Percentiles rank a stretch among this genome's conserved stretches.
These are phyloP conservation scores for Flaveria brownii DNA, from an alignment of 129 eudicot species.

Conservation along the genomic window DNA sequence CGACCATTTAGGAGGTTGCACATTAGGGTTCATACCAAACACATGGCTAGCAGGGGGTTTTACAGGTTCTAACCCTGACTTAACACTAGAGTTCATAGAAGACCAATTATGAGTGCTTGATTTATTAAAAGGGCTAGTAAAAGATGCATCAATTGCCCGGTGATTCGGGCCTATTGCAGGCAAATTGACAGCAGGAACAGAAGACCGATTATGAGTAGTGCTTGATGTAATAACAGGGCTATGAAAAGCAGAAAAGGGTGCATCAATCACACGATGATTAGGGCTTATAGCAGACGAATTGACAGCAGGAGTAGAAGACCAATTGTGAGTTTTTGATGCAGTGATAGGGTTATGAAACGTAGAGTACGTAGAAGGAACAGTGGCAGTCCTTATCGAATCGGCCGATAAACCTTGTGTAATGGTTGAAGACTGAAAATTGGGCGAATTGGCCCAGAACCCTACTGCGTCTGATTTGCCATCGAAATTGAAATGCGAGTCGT, in stretches of 20 bases:
- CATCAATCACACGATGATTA: slow-evolving; percentile 4
- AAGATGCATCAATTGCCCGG: neutral
- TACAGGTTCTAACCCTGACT: slow-evolving; percentile 23
- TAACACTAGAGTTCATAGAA: slow-evolving; percentile 27
- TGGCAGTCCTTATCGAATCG: slow-evolving; percentile 37
- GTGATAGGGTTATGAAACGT: neutral
- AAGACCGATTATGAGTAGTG: neutral
- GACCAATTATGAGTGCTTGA: slow-evolving; percentile 19
- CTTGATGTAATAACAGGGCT: neutral
- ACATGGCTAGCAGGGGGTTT: slow-evolving; percentile 7
- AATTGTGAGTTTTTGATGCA: neutral
- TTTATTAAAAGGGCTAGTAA: neutral
- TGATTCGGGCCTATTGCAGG: slow-evolving; percentile 1
- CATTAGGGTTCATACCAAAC: slow-evolving; percentile 15
- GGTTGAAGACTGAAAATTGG: slow-evolving; percentile 33
- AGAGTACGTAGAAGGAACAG: slow-evolving; percentile 8
- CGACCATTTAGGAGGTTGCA: neutral
- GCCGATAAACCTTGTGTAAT: slow-evolving; percentile 33
- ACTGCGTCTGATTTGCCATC: slow-evolving; percentile 27
- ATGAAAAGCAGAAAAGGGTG: neutral
- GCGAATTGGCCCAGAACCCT: neutral
- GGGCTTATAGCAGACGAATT: slow-evolving; percentile 3
- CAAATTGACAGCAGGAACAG: neutral
- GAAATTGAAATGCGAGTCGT: slow-evolving; percentile 33
- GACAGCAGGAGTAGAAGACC: neutral